Base-by-base conservation (phyloP, 352 stramenopile genomes). In the Lagenidium sp. region DNA sequence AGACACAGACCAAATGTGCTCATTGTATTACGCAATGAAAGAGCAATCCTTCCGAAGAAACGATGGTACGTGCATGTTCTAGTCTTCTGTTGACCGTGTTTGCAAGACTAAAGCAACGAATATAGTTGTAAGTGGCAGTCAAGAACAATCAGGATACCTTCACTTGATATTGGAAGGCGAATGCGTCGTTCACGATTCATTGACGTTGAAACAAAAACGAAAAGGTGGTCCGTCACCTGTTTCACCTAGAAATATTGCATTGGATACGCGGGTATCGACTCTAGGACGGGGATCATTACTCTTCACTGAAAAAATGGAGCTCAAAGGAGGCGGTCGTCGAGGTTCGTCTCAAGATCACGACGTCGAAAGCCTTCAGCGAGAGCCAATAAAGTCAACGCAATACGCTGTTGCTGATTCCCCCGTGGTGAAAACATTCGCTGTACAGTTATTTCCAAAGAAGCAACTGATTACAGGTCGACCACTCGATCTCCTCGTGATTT, bases 371-470 rank as follows among this genome's bases (percentile, higher is more conserved):
- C 15, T 29, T 25, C 19, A 15, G 10, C 6, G 24, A 22, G 45
- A 50, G 2, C 15, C 26, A 21, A 7, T 31, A 12, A 51, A 47
- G 18, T n/a, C 42, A 0, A 50, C 41, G 7, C 53, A 74, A 28
- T 80, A 68, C 28, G 50, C 58, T 18, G 41, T 70, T 7, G 64
- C 57, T 13, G 67, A 80, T 23, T 74, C 67, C 2, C 67, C 67
- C 0, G 32, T 55, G 6, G 62, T 80, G 4, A 53, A 47, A 15
- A 56, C 57, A 4, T 55, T 65, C 2, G 50, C 32, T 11, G 32
- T 76, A 19, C 38, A 68, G 29, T 41, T 75, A 7, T 62, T 59
- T 35, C 49, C 41, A 12, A 53, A 45, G 29, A 12, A 40, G 41
- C 2, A 18, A 2, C 8, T 45, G 4, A 18, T 41, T n/a, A 19